Evolutionary conservation across 345 rosid genomes (phyloP).

Genomic region (Eucalyptus grandis): DNA sequence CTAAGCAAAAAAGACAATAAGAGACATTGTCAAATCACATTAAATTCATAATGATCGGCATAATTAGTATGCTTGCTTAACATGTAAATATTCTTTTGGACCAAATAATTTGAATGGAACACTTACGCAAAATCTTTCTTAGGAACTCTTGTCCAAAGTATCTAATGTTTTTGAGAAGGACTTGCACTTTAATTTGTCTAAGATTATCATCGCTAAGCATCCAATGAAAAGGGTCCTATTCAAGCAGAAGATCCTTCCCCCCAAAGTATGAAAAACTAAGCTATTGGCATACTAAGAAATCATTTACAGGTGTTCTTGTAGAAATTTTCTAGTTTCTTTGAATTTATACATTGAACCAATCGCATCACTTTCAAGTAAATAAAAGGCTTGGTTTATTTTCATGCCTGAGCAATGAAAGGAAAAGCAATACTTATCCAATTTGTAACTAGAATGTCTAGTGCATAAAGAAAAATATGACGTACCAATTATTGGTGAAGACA

Average conservation of each 20-base stretch:
- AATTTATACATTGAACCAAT: too few relatives aligned
- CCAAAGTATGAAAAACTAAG: background rate
- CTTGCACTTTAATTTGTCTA: background rate
- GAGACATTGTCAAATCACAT: background rate
- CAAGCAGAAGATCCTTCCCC: background rate
- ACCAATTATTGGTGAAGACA: too few relatives aligned
- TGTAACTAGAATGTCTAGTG: too few relatives aligned
- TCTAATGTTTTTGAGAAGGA: background rate
- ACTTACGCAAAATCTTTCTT: background rate
- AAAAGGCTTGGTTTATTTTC: too few relatives aligned
- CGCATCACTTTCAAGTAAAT: too few relatives aligned
- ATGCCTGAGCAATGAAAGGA: too few relatives aligned
- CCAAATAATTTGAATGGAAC: background rate
- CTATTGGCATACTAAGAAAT: too few relatives aligned
- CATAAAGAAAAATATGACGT: too few relatives aligned
- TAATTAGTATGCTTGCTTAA: background rate
- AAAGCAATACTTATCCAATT: too few relatives aligned
- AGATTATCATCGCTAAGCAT: background rate
- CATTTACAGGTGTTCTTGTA: too few relatives aligned
- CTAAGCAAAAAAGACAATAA: background rate
- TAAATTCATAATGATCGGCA: background rate
- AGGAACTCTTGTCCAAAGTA: background rate
- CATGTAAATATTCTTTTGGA: background rate
- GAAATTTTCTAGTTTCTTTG: too few relatives aligned
- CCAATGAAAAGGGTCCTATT: background rate